These are phyloP conservation scores for Benincasa hispida DNA, from an alignment of 306 rosid genomes.

Conservation along the genomic window DNA sequence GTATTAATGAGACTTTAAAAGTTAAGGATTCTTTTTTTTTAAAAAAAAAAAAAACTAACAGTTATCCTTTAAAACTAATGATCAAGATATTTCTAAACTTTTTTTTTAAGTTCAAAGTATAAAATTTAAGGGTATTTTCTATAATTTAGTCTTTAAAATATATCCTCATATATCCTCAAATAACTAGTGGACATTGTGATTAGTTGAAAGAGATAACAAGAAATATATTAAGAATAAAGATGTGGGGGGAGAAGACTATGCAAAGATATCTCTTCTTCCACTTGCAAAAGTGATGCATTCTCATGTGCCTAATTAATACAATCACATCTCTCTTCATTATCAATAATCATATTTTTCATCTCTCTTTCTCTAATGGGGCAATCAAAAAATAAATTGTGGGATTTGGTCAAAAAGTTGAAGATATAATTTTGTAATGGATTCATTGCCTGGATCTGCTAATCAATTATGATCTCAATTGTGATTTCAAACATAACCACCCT, in stretches of 20 bases:
- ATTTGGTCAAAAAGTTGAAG: background rate
- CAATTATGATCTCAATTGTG: background rate
- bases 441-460: background rate
- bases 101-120: no score
- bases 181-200: no score
- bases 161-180: no score
- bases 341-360: background rate
- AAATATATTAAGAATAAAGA: background rate
- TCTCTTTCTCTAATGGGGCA: background rate
- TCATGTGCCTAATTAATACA: background rate
- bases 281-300: background rate
- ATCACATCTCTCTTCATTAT: background rate
- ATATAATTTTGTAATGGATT: background rate
- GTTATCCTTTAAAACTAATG: no score
- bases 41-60: no score
- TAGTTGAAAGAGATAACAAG: background rate
- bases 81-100: no score
- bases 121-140: no score
- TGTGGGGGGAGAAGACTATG: background rate
- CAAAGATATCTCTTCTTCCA: background rate
- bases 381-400: background rate
- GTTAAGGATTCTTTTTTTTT: no score
- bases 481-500: background rate
- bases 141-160: no score
- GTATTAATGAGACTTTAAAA: no score